Evolutionary conservation across 257 asterid genomes (phyloP), one percentile per base, ranked within the genome.

Genomic region (Datura wrightii): DNA sequence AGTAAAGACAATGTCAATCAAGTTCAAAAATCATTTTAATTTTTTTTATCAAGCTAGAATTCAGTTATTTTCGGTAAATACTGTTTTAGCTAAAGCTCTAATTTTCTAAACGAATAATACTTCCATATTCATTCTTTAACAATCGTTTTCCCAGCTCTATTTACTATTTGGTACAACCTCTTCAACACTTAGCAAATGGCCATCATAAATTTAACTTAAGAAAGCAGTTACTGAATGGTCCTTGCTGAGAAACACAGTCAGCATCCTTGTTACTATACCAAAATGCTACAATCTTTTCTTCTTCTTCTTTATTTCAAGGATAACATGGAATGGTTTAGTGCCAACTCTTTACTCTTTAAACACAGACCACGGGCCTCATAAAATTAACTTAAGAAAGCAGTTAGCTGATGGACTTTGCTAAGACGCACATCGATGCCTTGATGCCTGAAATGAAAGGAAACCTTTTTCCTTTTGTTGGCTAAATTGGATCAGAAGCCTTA

Each of bases 401-500:
- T 24, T 24, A 24, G 14, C 34, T 41, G 53, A 69, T 41, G 34
- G 34, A 7, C 53, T 39, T 41, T 10, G 53, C 56, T 71, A 44
- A n/a, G 80, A 71, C 5, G 10, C 80, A n/a, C 39, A 71, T 71
- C 31, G 5, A n/a, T 5, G 58, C 55, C 55, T 44, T 44, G 80
- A n/a, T 18, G 56, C 39, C 5, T n/a, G 56, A 10, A 71, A 71
- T 44, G 37, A 10, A 9, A 71, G 3, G 8, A 18, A 42, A 10
- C 5, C 39, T 42, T 42, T 11, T 44, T n/a, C n/a, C 37, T 42
- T 41, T 5, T 42, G 34, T 70, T 70, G 36, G 36, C 18, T 41
- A 70, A 42, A 42, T 41, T 70, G 55, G 55, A 70, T 39, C 52
- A 67, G 52, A 67, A 67, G 31, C 78, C 78, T 37, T 15, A 67